Evolutionary conservation across 805 yeast genomes (phyloP).

Genomic region (Kodamaea fukazawae): DNA sequence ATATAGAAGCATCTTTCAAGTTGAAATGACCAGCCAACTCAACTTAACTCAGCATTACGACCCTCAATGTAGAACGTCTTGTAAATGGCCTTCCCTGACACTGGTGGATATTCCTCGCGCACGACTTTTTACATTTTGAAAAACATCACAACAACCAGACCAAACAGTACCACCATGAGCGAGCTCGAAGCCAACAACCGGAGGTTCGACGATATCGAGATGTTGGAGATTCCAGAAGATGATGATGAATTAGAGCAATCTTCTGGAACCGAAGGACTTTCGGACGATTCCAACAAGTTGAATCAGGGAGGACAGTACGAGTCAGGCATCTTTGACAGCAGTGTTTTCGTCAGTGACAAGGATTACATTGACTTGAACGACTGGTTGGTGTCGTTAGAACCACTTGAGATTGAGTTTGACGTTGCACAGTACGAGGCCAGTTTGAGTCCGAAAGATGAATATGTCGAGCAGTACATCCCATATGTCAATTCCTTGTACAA

Average conservation of each 20-base stretch:
- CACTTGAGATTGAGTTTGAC: conserved; percentile 40
- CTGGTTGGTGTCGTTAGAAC: conserved; percentile 42
- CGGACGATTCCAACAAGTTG: conserved; percentile 9
- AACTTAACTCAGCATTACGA: no score
- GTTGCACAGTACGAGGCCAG: conserved; percentile 38
- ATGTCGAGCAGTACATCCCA: conserved; percentile 39
- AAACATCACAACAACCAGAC: conserved; percentile 1
- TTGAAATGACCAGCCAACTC: no score
- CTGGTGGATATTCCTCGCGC: conserved; percentile 6
- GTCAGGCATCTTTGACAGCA: conserved; percentile 2
- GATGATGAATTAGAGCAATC: conserved; percentile 16
- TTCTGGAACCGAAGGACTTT: conserved; percentile 18
- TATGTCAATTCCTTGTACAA: conserved; percentile 53
- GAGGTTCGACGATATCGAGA: conserved; percentile 37
- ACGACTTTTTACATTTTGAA: not conserved
- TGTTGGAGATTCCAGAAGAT: conserved; percentile 43
- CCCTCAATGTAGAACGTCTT: no score
- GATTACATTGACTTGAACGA: conserved; percentile 42
- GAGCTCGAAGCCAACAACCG: conserved; percentile 3
- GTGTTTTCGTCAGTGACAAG: conserved; percentile 14
- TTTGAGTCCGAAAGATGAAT: conserved; percentile 30
- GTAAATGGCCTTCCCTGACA: no score
- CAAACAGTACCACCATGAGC: conserved; percentile 1
- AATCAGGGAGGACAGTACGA: not conserved
- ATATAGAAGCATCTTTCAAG: no score